These are phyloP conservation scores for Akanthomyces dipterigenus DNA, from an alignment of 2,329 filamentous ascomycete species.

Conservation along the genomic window DNA sequence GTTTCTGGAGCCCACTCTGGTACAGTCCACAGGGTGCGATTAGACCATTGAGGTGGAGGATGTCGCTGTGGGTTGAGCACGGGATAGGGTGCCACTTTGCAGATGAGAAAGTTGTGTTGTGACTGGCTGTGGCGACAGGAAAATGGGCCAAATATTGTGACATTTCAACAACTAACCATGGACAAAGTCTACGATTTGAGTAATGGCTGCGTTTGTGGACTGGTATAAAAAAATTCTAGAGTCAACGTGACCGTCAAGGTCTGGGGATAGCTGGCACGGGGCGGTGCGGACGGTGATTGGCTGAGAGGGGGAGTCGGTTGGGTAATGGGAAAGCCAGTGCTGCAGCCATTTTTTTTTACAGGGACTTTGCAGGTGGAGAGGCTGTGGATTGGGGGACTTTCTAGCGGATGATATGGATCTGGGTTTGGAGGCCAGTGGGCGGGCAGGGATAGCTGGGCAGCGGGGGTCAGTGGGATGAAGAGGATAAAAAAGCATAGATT, in stretches of 20 bases:
- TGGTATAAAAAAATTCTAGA: not conserved
- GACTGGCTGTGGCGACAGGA: not conserved
- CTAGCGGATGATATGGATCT: not conserved
- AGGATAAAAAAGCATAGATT: not conserved
- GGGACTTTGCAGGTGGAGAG: not conserved
- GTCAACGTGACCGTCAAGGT: slow-evolving; percentile 7
- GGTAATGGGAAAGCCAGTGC: slow-evolving; percentile 7
- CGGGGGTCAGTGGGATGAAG: not conserved
- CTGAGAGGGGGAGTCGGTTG: not conserved
- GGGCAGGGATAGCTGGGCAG: too few species aligned
- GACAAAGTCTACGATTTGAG: not conserved
- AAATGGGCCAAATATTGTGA: not conserved
- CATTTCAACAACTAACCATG: not conserved
- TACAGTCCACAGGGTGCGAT: not conserved
- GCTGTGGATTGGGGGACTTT: not conserved
- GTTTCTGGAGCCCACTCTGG: not conserved
- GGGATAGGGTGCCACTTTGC: not conserved
- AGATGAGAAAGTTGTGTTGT: not conserved
- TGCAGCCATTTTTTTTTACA: not conserved
- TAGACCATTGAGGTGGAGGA: slow-evolving; percentile 3
- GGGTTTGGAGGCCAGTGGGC: not conserved
- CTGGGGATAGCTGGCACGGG: not conserved
- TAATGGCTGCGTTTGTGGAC: not conserved
- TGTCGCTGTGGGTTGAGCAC: not conserved
- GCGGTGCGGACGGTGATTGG: slow-evolving; percentile 4